Evolutionary conservation across 768 basidiomycete genomes (phyloP).

Genomic region (Amanita rimosa): DNA sequence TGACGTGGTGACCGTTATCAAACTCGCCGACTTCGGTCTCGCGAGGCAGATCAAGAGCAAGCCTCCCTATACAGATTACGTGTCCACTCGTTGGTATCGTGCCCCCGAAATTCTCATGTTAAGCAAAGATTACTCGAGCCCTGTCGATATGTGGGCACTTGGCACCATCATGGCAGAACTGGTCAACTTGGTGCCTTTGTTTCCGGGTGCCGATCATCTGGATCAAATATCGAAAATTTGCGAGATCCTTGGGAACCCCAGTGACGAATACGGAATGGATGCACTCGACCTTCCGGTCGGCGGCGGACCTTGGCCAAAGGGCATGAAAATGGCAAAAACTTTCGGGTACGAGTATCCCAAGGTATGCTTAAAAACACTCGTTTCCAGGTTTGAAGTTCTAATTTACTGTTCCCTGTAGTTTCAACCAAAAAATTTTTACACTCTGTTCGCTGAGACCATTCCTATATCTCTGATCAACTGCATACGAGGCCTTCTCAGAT

Average conservation of each 20-base stretch:
- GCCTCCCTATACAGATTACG: constrained; percentile 98
- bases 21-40: constrained; percentile 96
- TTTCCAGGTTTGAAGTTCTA: neutral
- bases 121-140: constrained; percentile 88
- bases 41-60: constrained; percentile 79
- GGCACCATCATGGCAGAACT: constrained; percentile 98
- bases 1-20: constrained; percentile 95
- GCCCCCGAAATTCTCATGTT: constrained; percentile 93
- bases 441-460: constrained; percentile 68
- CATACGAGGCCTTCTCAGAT: constrained; percentile 84
- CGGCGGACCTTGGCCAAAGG: constrained; percentile 81
- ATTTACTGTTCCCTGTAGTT: constrained; percentile 26
- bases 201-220: constrained; percentile 86
- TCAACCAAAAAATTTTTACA: constrained; percentile 52
- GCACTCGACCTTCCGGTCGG: constrained; percentile 57
- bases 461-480: constrained; percentile 81
- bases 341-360: constrained; percentile 87
- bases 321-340: constrained; percentile 76
- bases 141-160: constrained; percentile 99
- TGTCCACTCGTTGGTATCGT: constrained; percentile 99
- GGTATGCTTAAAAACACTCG: constrained; percentile 33
- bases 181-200: constrained; percentile 88
- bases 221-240: constrained; percentile 91
- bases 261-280: constrained; percentile 73
- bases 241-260: constrained; percentile 89